These are phyloP conservation scores for Cardamine occulta DNA, from an alignment of 345 rosid genomes.

Conservation along the genomic window DNA sequence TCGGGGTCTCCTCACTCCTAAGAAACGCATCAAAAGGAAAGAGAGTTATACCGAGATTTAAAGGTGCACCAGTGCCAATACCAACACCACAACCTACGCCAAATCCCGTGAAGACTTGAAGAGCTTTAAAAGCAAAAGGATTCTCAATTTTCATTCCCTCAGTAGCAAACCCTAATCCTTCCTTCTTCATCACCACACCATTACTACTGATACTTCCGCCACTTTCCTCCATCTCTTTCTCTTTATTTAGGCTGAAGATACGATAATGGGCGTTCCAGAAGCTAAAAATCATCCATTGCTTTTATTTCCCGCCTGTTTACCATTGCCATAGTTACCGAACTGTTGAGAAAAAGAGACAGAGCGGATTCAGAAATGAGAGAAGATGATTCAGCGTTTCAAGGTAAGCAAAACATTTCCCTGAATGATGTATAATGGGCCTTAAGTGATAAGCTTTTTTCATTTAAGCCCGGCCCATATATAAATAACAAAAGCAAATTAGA, in stretches of 20 bases:
- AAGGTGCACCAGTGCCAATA: slow-evolving; percentile 81
- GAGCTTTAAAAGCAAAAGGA: slow-evolving; percentile 85
- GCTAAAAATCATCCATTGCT: slow-evolving; percentile 21
- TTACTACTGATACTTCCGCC: slow-evolving; percentile 32
- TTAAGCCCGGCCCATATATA: slow-evolving; percentile 3
- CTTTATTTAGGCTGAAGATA: background rate
- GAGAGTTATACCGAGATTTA: slow-evolving; percentile 67
- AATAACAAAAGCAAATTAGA: slow-evolving; percentile 12
- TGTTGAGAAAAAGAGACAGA: background rate
- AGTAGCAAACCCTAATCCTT: slow-evolving; percentile 50
- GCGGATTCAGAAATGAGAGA: background rate
- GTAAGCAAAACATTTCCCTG: background rate
- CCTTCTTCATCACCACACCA: slow-evolving; percentile 46
- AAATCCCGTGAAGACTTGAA: slow-evolving; percentile 93
- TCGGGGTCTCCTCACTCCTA: background rate
- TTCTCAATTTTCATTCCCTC: slow-evolving; percentile 68
- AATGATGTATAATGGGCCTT: slow-evolving; percentile 10
- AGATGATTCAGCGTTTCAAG: background rate
- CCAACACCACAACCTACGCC: slow-evolving; percentile 97
- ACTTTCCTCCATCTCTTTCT: slow-evolving; percentile 45
- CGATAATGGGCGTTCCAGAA: background rate
- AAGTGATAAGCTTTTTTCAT: background rate
- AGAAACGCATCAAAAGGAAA: slow-evolving; percentile 2
- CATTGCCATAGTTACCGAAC: slow-evolving; percentile 18
- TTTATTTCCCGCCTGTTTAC: slow-evolving; percentile 43